A percentile compares a stretch with the other conserved stretches of the same genome.
Conservation (phyloP, 2,329 filamentous ascomycete species). For the Paecilomyces sp. region DNA sequence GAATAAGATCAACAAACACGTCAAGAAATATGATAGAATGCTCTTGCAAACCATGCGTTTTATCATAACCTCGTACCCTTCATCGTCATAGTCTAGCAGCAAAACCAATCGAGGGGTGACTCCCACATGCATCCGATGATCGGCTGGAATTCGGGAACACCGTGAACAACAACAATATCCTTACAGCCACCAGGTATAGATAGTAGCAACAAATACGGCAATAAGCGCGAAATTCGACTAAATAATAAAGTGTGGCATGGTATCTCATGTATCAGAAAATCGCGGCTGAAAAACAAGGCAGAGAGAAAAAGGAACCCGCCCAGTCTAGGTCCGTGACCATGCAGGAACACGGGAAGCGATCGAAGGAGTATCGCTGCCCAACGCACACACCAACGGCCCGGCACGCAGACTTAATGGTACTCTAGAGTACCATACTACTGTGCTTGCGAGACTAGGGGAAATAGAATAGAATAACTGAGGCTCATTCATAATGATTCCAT, state of each 20-base stretch:
- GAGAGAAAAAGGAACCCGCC: background rate
- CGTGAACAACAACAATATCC: background rate
- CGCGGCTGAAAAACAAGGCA: background rate
- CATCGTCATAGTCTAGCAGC: background rate
- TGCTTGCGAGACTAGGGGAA: background rate
- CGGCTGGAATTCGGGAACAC: background rate
- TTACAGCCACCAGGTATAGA: background rate
- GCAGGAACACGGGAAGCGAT: background rate
- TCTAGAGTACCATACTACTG: too few species aligned
- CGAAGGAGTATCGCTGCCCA: background rate
- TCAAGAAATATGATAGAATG: background rate
- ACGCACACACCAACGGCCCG: background rate
- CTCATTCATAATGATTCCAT: constrained; percentile 66
- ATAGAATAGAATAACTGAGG: background rate
- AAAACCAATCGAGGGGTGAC: background rate
- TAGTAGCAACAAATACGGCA: background rate
- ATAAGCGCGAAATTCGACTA: background rate
- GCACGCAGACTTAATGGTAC: background rate
- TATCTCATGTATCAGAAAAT: background rate
- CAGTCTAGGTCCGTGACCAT: background rate
- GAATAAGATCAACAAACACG: background rate
- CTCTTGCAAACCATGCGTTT: background rate
- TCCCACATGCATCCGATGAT: background rate
- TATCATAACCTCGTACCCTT: background rate
- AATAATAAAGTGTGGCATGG: background rate